Evolutionary conservation across 495 filamentous ascomycete species (phyloP).

Genomic region (Tuber brumale): DNA sequence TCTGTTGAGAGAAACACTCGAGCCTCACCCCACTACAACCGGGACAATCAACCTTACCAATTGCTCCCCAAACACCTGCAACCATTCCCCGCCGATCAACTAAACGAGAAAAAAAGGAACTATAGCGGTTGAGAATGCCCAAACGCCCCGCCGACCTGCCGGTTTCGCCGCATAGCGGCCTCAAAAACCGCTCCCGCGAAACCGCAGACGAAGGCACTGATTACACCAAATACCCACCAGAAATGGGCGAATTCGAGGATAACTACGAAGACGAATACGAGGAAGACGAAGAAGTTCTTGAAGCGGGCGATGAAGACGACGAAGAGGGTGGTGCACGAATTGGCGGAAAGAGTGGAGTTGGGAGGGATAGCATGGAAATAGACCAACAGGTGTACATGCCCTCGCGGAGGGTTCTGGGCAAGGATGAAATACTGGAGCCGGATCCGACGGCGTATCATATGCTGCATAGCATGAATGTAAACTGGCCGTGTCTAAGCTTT

Average conservation of each 20-base stretch:
- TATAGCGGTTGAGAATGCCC: constrained; percentile 24
- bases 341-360: constrained; percentile 44
- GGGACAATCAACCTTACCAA: neutral
- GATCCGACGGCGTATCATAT: constrained; percentile 91
- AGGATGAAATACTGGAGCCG: constrained; percentile 82
- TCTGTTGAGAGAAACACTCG: neutral
- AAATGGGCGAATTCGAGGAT: constrained; percentile 88
- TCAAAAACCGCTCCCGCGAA: constrained; percentile 44
- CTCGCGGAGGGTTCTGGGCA: constrained; percentile 74
- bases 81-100: neutral
- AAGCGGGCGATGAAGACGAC: constrained; percentile 72
- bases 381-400: constrained; percentile 90
- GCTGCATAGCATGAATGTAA: constrained; percentile 83
- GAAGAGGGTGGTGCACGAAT: constrained; percentile 68
- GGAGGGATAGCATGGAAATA: constrained; percentile 76
- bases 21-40: neutral
- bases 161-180: constrained; percentile 30
- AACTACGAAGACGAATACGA: constrained; percentile 96
- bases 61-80: neutral
- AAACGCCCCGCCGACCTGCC: constrained; percentile 46
- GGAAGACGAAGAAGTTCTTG: constrained; percentile 90
- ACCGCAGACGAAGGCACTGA: constrained; percentile 4
- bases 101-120: neutral
- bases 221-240: constrained; percentile 37
- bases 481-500: constrained; percentile 95